These are phyloP conservation scores for Pelargonium exstipulatum DNA, from an alignment of 441 rosid species.

Conservation along the genomic window DNA sequence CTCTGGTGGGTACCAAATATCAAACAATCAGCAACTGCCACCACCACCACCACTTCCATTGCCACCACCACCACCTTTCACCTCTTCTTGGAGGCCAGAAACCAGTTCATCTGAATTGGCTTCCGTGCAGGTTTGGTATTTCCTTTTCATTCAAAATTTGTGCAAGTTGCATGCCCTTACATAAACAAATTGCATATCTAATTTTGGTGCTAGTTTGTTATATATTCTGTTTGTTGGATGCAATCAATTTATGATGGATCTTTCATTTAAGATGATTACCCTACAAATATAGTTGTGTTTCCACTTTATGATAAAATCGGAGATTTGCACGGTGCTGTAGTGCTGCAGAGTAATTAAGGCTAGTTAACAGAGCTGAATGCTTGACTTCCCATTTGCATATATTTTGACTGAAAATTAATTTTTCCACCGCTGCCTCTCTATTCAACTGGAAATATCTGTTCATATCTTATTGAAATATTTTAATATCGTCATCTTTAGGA, in stretches of 20 bases:
- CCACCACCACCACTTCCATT: constrained; percentile 11
- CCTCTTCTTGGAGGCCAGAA: constrained; percentile 69
- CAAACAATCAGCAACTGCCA: constrained; percentile 46
- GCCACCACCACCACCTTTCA: constrained; percentile 31
- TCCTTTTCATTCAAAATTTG: constrained; percentile 14
- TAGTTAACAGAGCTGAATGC: neutral
- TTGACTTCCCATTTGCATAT: neutral
- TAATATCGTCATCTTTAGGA: neutral
- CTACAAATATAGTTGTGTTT: neutral
- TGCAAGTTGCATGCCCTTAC: constrained; percentile 16
- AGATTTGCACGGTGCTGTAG: neutral
- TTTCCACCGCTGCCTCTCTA: neutral
- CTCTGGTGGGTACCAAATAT: constrained; percentile 45
- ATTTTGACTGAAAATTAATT: neutral
- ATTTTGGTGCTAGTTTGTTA: neutral
- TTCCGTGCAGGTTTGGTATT: constrained; percentile 59
- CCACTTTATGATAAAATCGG: neutral
- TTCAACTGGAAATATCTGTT: neutral
- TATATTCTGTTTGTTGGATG: neutral
- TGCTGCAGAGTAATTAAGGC: neutral
- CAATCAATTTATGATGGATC: neutral
- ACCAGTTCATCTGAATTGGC: constrained; percentile 46
- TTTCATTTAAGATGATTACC: neutral
- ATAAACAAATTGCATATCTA: constrained; percentile 7
- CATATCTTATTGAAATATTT: neutral